Conservation (phyloP, 768 basidiomycete species). For the Boletellus ananiceps region DNA sequence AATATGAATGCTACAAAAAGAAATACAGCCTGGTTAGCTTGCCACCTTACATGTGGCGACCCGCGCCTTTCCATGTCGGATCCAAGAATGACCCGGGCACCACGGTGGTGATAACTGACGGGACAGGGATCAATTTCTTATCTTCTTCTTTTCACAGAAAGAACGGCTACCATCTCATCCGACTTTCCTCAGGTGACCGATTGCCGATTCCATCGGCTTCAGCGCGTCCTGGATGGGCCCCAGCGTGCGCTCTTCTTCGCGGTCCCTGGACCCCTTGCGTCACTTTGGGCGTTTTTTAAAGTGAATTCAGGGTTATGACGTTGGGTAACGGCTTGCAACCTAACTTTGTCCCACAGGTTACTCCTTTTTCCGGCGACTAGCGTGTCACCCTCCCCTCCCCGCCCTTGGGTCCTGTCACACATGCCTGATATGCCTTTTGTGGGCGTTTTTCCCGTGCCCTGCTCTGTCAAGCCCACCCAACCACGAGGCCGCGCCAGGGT, state of each 20-base stretch:
- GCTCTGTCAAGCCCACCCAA: slow-evolving; percentile 3
- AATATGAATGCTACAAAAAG: background rate
- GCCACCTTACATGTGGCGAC: slow-evolving; percentile 9
- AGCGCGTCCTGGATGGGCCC: background rate
- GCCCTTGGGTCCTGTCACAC: slow-evolving; percentile 15
- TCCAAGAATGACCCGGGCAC: slow-evolving; percentile 8
- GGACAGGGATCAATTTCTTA: background rate
- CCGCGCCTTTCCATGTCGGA: slow-evolving; percentile 3
- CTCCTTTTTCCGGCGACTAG: slow-evolving; percentile 8
- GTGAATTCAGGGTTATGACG: slow-evolving; percentile 26
- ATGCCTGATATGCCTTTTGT: slow-evolving; percentile 16
- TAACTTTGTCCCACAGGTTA: slow-evolving; percentile 22
- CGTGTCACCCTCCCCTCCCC: background rate
- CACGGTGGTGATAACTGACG: slow-evolving; percentile 5
- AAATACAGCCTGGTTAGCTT: background rate
- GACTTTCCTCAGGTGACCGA: background rate
- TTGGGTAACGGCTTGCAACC: slow-evolving; percentile 14
- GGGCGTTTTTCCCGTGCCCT: slow-evolving; percentile 1
- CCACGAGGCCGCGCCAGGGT: slow-evolving; percentile 22
- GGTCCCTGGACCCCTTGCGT: slow-evolving; percentile 7
- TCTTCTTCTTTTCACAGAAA: no score
- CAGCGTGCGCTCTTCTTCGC: background rate
- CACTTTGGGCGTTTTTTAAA: slow-evolving; percentile 10
- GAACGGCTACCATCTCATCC: slow-evolving; percentile 2
- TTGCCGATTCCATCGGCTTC: slow-evolving; percentile 12